Evolutionary conservation across 2,329 filamentous ascomycete species (phyloP).

Genomic region (Penicillium sp.): DNA sequence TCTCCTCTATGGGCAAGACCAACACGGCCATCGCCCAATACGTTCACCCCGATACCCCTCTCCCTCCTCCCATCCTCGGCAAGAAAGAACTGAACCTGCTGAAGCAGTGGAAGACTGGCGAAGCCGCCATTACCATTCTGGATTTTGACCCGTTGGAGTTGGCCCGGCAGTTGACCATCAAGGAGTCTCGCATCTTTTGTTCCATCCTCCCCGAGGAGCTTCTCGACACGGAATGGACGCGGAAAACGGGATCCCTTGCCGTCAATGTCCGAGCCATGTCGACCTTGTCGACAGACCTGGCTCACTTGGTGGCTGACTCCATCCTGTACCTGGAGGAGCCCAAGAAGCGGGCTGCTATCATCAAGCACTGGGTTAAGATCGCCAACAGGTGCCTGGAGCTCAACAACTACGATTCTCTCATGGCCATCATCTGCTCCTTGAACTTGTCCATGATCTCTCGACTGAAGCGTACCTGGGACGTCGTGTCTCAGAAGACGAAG

Average conservation of each 20-base stretch:
- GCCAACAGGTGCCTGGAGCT: conserved; percentile 80
- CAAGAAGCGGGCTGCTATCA: conserved; percentile 83
- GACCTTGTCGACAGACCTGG: conserved; percentile 83
- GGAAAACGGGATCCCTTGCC: conserved; percentile 73
- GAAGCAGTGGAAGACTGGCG: conserved; percentile 70
- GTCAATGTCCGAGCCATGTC: conserved; percentile 95
- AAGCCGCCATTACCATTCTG: conserved; percentile 67
- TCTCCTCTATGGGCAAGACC: conserved; percentile 85
- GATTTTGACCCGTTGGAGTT: conserved; percentile 91
- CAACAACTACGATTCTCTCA: conserved; percentile 92
- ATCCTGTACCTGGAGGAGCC: conserved; percentile 85
- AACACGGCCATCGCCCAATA: conserved; percentile 71
- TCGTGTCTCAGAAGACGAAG: conserved; percentile 79
- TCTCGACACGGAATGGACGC: conserved; percentile 89
- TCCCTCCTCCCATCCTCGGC: conserved; percentile 67
- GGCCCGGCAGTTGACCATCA: conserved; percentile 86
- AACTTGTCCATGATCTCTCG: conserved; percentile 89
- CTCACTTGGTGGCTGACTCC: conserved; percentile 88
- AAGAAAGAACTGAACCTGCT: conserved; percentile 74
- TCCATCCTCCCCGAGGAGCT: conserved; percentile 90
- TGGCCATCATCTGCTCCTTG: conserved; percentile 93
- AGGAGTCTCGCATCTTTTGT: conserved; percentile 88
- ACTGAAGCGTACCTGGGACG: conserved; percentile 87
- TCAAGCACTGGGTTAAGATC: conserved; percentile 99
- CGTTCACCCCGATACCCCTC: conserved; percentile 65